Conservation (phyloP, 2,329 filamentous ascomycete species). For the Phaeosphaeriaceae sp. region DNA sequence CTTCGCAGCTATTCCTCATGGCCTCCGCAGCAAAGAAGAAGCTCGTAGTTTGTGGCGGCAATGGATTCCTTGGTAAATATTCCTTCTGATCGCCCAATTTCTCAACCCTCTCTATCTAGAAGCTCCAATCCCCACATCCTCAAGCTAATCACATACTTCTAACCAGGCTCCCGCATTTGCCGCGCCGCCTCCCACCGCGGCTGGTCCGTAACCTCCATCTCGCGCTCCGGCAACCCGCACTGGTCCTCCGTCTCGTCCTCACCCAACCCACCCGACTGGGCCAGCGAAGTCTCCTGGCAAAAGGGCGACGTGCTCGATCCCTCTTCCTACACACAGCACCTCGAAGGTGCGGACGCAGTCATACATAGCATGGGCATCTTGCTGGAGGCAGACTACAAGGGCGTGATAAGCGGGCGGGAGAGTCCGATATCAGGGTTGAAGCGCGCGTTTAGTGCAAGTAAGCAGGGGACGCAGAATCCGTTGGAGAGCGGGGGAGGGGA, state of each 20-base stretch:
- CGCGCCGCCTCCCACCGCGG: slow-evolving; percentile 83
- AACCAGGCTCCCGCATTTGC: slow-evolving; percentile 82
- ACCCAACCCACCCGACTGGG: slow-evolving; percentile 76
- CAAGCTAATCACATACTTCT: background rate
- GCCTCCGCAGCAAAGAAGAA: slow-evolving; percentile 72
- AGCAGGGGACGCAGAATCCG: slow-evolving; percentile 70
- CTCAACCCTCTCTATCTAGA: background rate
- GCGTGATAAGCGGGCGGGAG: slow-evolving; percentile 82
- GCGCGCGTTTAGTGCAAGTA: slow-evolving; percentile 75
- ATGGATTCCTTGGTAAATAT: slow-evolving; percentile 79
- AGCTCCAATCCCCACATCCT: slow-evolving; percentile 4
- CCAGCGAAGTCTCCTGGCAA: slow-evolving; percentile 83
- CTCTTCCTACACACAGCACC: slow-evolving; percentile 75
- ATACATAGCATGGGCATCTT: slow-evolving; percentile 97
- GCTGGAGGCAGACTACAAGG: slow-evolving; percentile 97
- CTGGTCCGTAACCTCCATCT: slow-evolving; percentile 92
- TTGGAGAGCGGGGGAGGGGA: slow-evolving; percentile 66
- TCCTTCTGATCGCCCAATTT: background rate
- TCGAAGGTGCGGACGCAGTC: slow-evolving; percentile 81
- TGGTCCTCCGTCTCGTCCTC: slow-evolving; percentile 84
- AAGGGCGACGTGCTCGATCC: slow-evolving; percentile 87
- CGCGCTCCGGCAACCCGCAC: slow-evolving; percentile 88
- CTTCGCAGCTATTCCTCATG: slow-evolving; percentile 35
- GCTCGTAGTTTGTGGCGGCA: slow-evolving; percentile 90
- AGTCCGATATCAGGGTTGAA: slow-evolving; percentile 79